Base-by-base conservation (phyloP, 352 stramenopile species). In the Phytophthora colocasiae region DNA sequence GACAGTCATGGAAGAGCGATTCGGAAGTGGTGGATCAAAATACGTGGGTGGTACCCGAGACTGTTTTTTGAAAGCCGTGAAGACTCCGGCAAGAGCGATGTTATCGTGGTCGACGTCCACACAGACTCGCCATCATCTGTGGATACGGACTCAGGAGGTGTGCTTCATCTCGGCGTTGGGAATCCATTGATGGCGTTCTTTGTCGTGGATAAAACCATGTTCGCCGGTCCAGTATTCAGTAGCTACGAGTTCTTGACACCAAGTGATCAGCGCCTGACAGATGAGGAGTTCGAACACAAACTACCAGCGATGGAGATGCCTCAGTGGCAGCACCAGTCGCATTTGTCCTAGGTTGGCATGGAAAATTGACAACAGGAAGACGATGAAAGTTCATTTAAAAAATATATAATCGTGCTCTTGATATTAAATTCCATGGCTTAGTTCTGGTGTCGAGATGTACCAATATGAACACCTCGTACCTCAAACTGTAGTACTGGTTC, bases 1-100 rank as follows among this genome's bases (percentile, higher is more conserved):
- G 26, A 64, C 67, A 6, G 62, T 75, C 4, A 75, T 71, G 63
- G 59, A 74, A 29, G 41, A 58, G 29, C 22, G 27, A 12, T 19
- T 34, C 24, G 51, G 52, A 36, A 69, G 60, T 47, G 26, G 44
- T 8, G 6, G 2, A 4, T 41, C 31, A 14, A 29, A 15, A 27
- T 69, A 63, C 38, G 44, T 40, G 14, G 61, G 53, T 69, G 52
- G 39, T 63, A 69, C n/a, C 53, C 61, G 26, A 0, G 26, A 24
- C 36, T 69, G n/a, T 67, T 63, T n/a, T 54, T 24, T 19, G 46
- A 41, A 1, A 54, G n/a, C 7, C 29, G 11, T 2, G 12, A 55
- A 19, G 58, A 66, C 24, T 58, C 15, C 29, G 61, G 38, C n/a
- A 69, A 69, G 22, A 27, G 52, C 29, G 45, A 63, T n/a, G 44